A percentile compares a stretch with the other conserved stretches of the same genome.
These are phyloP conservation scores for Colletotrichum euphorbiae DNA, from an alignment of 2,329 filamentous ascomycete species.

Conservation along the genomic window DNA sequence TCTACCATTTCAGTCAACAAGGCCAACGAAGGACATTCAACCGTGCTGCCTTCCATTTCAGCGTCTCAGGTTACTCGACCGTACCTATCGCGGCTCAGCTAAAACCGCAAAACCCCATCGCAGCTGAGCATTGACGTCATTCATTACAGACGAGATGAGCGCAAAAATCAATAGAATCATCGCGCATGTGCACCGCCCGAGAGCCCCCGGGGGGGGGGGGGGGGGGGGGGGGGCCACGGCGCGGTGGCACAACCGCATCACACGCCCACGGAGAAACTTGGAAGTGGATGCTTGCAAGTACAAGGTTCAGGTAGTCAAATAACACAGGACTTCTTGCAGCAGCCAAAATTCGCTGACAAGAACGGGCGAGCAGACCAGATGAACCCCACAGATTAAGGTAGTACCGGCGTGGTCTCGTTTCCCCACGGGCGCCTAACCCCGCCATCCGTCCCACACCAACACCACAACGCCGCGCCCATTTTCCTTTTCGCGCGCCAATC, in stretches of 20 bases:
- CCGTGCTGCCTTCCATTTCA: no score
- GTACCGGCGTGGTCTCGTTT: not conserved
- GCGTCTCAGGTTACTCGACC: no score
- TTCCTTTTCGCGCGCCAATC: no score
- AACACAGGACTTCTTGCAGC: no score
- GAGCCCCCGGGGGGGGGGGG: slow-evolving; percentile 1
- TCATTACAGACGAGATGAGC: not conserved
- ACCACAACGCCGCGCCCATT: slow-evolving; percentile 1
- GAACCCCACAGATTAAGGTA: slow-evolving; percentile 31
- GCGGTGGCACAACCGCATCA: not conserved
- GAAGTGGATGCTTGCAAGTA: slow-evolving; percentile 2
- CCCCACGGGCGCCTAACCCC: slow-evolving; percentile 12
- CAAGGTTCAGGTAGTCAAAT: no score
- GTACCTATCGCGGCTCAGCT: no score
- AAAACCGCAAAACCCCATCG: not conserved
- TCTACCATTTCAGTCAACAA: no score
- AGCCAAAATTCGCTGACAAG: no score
- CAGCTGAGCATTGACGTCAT: not conserved
- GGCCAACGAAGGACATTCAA: no score
- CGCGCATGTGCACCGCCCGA: not conserved
- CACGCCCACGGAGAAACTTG: slow-evolving; percentile 28
- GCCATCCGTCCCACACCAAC: not conserved
- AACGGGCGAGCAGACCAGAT: slow-evolving; percentile 2
- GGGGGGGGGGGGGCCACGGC: no score
- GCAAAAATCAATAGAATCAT: not conserved